Evolutionary conservation across 2,329 filamentous ascomycete genomes (phyloP).

Genomic region (Pyrenochaeta sp.): DNA sequence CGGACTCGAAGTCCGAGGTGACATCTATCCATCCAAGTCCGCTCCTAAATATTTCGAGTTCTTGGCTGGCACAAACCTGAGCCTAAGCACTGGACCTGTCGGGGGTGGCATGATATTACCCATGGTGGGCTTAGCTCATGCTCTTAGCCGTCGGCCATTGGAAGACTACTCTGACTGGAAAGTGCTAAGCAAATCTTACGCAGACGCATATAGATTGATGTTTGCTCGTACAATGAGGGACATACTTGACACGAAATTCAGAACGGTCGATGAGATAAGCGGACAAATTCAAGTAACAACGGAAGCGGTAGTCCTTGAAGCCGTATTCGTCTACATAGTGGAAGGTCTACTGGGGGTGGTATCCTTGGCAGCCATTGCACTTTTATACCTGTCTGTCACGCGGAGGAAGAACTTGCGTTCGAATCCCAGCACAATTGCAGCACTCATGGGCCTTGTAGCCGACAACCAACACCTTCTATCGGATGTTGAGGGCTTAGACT

Average conservation of each 20-base stretch:
- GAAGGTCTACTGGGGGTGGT: constrained; percentile 42
- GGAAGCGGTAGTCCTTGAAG: constrained; percentile 48
- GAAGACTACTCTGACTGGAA: constrained; percentile 46
- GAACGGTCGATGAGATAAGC: background rate
- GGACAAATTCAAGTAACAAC: constrained; percentile 29
- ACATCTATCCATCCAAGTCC: constrained; percentile 11
- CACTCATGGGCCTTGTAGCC: constrained; percentile 44
- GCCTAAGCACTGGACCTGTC: constrained; percentile 1
- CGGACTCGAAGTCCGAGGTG: constrained; percentile 1
- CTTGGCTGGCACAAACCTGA: constrained; percentile 15
- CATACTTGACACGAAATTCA: constrained; percentile 26
- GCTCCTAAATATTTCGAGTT: constrained; percentile 19
- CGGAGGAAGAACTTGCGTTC: constrained; percentile 28
- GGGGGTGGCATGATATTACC: constrained; percentile 6
- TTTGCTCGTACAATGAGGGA: constrained; percentile 50
- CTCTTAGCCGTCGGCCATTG: constrained; percentile 24
- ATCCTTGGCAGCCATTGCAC: constrained; percentile 21
- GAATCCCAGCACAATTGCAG: constrained; percentile 47
- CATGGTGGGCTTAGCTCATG: constrained; percentile 52
- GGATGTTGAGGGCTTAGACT: constrained; percentile 32
- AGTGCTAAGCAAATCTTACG: constrained; percentile 44
- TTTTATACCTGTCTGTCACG: constrained; percentile 32
- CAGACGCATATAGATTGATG: constrained; percentile 52
- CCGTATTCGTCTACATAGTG: constrained; percentile 49
- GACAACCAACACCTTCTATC: constrained; percentile 30